These are phyloP conservation scores for Litchi chinensis DNA, from an alignment of 345 rosid species.

Conservation along the genomic window DNA sequence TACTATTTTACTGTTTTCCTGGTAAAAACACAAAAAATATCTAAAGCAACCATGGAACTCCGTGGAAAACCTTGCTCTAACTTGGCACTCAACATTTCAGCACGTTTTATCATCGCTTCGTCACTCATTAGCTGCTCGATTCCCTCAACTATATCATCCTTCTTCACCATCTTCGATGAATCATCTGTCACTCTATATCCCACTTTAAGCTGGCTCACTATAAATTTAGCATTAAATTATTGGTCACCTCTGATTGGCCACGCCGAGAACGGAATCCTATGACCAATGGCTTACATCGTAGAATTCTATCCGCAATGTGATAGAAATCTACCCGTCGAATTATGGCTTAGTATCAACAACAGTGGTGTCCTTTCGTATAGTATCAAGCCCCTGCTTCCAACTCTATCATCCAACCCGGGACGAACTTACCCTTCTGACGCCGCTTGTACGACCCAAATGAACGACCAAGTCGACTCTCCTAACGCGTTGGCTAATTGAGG, in stretches of 20 bases:
- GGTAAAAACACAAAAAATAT: conserved; percentile 16
- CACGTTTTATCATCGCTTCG: conserved; percentile 23
- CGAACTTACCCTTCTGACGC: conserved; percentile 18
- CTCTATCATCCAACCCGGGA: conserved; percentile 22
- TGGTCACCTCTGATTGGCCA: conserved; percentile 68
- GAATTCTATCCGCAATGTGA: conserved; percentile 70
- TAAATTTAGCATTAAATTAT: conserved; percentile 42
- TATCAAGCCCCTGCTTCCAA: conserved; percentile 39
- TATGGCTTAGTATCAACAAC: conserved; percentile 49
- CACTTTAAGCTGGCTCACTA: conserved; percentile 37
- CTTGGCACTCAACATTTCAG: conserved; percentile 15
- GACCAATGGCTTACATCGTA: conserved; percentile 49
- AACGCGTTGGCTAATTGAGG: conserved; percentile 10
- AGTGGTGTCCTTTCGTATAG: conserved; percentile 58
- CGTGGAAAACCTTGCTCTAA: conserved; percentile 32
- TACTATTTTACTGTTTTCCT: background rate
- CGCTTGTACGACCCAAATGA: conserved; percentile 22
- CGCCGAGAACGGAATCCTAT: conserved; percentile 46
- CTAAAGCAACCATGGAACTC: conserved; percentile 34
- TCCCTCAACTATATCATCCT: conserved; percentile 25
- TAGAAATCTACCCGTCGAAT: conserved; percentile 47
- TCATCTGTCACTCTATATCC: conserved; percentile 36
- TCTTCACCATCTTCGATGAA: conserved; percentile 28
- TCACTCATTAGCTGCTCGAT: conserved; percentile 38
- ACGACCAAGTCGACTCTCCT: conserved; percentile 20